A percentile compares a stretch with the other conserved stretches of the same genome.
These are phyloP conservation scores for Castanea crenata DNA, from an alignment of 306 rosid species.

Conservation along the genomic window DNA sequence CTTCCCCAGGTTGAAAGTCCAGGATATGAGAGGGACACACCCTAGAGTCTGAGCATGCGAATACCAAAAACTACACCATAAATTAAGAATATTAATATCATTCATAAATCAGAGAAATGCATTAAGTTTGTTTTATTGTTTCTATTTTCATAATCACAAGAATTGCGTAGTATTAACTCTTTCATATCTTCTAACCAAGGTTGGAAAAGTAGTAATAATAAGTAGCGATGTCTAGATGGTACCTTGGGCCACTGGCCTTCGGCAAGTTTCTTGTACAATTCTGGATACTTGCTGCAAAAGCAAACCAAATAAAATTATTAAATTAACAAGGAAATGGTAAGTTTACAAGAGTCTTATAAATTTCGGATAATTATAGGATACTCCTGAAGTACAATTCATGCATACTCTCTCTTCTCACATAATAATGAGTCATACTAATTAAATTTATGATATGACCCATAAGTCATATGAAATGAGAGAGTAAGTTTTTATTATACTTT, in stretches of 20 bases:
- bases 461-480: no score
- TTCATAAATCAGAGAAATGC: neutral
- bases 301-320: neutral
- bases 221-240: neutral
- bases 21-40: slow-evolving; percentile 57
- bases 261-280: slow-evolving; percentile 24
- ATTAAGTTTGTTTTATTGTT: neutral
- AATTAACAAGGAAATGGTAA: neutral
- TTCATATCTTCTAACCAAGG: no score
- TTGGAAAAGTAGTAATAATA: no score
- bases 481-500: no score
- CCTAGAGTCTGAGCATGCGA: slow-evolving; percentile 77
- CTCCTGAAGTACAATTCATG: no score
- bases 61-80: slow-evolving; percentile 51
- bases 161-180: neutral
- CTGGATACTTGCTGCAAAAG: slow-evolving; percentile 37
- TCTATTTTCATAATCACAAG: no score
- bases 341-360: no score
- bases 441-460: no score
- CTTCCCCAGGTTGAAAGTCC: slow-evolving; percentile 68
- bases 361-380: no score
- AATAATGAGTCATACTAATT: no score
- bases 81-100: neutral
- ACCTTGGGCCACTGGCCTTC: slow-evolving; percentile 52
- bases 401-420: no score